Percentiles rank a stretch among this genome's conserved stretches.
Conservation (phyloP, 192 early-diverging fungal species). For the Entomortierella lignicola region DNA sequence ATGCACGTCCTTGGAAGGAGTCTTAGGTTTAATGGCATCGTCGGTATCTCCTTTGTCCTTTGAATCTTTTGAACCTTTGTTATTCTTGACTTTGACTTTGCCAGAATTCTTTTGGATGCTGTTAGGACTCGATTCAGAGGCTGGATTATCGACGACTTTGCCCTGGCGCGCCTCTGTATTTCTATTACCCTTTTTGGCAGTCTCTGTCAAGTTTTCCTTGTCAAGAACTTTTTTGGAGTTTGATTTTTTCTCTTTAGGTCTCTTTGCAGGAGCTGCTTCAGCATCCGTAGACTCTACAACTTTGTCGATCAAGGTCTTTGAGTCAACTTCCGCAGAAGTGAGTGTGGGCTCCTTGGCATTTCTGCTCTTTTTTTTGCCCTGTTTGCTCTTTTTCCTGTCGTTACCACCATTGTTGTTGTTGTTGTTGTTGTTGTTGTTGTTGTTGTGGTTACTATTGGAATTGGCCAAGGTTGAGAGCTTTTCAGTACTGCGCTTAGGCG, state of each 20-base stretch:
- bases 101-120: background rate
- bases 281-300: background rate
- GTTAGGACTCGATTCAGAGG: background rate
- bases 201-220: background rate
- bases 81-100: slow-evolving; percentile 2
- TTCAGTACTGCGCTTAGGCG: slow-evolving; percentile 30
- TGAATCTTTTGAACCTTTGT: slow-evolving; percentile 2
- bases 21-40: too few species aligned
- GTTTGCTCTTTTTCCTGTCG: slow-evolving; percentile 8
- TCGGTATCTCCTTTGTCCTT: background rate
- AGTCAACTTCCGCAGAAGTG: background rate
- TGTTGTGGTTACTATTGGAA: slow-evolving; percentile 16
- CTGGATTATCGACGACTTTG: background rate
- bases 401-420: background rate
- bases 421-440: background rate
- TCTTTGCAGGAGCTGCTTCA: background rate
- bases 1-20: slow-evolving; percentile 6
- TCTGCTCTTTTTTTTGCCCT: slow-evolving; percentile 21
- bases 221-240: slow-evolving; percentile 2
- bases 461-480: slow-evolving; percentile 26
- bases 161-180: background rate
- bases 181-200: background rate
- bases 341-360: slow-evolving; percentile 21
- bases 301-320: background rate
- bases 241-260: background rate